Conservation (phyloP, 2,329 filamentous ascomycete species). For the Cercospora nicotianae region DNA sequence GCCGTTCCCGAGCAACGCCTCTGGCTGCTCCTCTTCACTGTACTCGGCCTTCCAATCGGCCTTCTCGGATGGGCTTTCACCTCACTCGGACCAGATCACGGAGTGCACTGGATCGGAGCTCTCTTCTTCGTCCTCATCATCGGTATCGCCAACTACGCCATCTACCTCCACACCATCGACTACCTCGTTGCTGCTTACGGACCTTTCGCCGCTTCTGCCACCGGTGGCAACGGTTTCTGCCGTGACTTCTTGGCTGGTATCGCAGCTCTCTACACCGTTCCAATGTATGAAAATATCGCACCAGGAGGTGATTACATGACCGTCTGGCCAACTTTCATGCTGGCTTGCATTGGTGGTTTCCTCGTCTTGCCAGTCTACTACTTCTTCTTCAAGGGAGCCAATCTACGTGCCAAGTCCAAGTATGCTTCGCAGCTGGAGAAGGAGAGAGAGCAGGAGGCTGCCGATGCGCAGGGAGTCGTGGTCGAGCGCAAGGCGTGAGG, state of each 20-base stretch:
- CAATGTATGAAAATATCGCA: slow-evolving; percentile 43
- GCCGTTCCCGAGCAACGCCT: slow-evolving; percentile 66
- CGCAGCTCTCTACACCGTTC: slow-evolving; percentile 66
- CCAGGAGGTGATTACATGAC: slow-evolving; percentile 30
- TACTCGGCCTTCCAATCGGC: slow-evolving; percentile 63
- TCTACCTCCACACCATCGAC: slow-evolving; percentile 39
- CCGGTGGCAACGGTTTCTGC: slow-evolving; percentile 72
- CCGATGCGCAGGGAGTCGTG: not conserved
- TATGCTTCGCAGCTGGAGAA: slow-evolving; percentile 49
- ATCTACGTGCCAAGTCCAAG: slow-evolving; percentile 49
- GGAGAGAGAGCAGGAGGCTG: slow-evolving; percentile 31
- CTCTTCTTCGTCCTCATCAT: slow-evolving; percentile 66
- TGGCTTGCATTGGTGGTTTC: slow-evolving; percentile 52
- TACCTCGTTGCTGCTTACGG: slow-evolving; percentile 76
- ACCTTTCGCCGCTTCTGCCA: slow-evolving; percentile 70
- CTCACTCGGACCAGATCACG: slow-evolving; percentile 56
- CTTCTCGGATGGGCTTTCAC: slow-evolving; percentile 71
- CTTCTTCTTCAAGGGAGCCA: slow-evolving; percentile 50
- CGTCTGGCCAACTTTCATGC: slow-evolving; percentile 55
- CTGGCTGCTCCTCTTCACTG: slow-evolving; percentile 63
- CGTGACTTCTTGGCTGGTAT: slow-evolving; percentile 73
- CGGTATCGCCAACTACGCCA: slow-evolving; percentile 64
- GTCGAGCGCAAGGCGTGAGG: not conserved
- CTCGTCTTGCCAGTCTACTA: slow-evolving; percentile 57
- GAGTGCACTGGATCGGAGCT: slow-evolving; percentile 66